Conservation (phyloP, 768 basidiomycete genomes). For the Collybia sp. region DNA sequence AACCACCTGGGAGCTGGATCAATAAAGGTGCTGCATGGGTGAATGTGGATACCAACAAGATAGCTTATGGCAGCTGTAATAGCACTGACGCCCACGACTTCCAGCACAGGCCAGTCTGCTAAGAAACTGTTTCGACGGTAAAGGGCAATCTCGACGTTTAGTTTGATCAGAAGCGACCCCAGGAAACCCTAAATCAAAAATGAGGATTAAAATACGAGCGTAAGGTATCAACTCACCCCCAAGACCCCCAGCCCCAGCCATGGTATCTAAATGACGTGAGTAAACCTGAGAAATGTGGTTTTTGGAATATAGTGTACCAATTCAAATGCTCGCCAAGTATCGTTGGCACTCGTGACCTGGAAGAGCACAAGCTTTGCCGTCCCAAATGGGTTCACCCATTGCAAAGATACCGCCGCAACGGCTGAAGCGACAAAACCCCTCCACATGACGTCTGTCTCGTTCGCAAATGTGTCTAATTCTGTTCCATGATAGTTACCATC, state of each 20-base stretch:
- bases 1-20: conserved; percentile 41
- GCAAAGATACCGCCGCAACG: conserved; percentile 79
- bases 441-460: conserved; percentile 78
- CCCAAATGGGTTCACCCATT: conserved; percentile 83
- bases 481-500: neutral
- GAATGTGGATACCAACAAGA: conserved; percentile 34
- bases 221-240: conserved; percentile 37
- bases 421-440: conserved; percentile 87
- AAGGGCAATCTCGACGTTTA: conserved; percentile 61
- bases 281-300: neutral
- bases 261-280: conserved; percentile 46
- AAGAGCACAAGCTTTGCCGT: conserved; percentile 82
- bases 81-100: conserved; percentile 58
- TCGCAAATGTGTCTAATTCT: conserved; percentile 67
- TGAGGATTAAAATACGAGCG: too few species aligned
- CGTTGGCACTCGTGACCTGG: conserved; percentile 55
- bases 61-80: conserved; percentile 71
- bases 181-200: conserved; percentile 48
- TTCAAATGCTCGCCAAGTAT: conserved; percentile 71
- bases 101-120: conserved; percentile 57
- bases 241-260: conserved; percentile 61
- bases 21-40: neutral
- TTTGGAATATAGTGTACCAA: conserved; percentile 37
- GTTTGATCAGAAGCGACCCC: conserved; percentile 59
- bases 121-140: conserved; percentile 54